Evolutionary conservation across 2,329 filamentous ascomycete species (phyloP).

Genomic region (Scedosporium aurantiacum): DNA sequence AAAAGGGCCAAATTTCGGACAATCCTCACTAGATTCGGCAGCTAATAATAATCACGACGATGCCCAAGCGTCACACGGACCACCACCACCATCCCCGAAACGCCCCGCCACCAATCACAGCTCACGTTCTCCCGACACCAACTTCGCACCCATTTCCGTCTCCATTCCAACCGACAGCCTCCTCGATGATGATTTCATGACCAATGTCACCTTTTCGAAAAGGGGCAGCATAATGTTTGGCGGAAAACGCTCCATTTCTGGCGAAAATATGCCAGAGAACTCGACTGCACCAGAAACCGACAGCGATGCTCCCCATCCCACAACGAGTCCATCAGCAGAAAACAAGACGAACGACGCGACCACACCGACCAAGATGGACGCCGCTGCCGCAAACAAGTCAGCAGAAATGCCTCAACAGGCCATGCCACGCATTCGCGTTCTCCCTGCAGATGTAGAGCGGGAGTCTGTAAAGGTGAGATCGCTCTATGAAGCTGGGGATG

Average conservation of each 20-base stretch:
- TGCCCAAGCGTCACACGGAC: background rate
- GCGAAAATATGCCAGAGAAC: constrained; percentile 6
- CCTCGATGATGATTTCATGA: constrained; percentile 47
- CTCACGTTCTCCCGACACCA: background rate
- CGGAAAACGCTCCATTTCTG: constrained; percentile 24
- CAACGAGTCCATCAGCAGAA: background rate
- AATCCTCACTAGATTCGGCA: constrained; percentile 1
- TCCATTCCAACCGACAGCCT: constrained; percentile 45
- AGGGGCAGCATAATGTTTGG: constrained; percentile 53
- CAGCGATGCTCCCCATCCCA: background rate
- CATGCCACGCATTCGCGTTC: constrained; percentile 38
- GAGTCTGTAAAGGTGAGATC: constrained; percentile 59
- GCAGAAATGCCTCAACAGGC: constrained; percentile 10
- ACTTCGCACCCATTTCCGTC: constrained; percentile 42
- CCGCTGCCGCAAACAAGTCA: constrained; percentile 1
- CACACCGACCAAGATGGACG: constrained; percentile 2
- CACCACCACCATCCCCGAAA: background rate
- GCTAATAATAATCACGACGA: background rate
- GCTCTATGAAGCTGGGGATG: constrained; percentile 48
- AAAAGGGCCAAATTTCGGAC: background rate
- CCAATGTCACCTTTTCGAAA: constrained; percentile 48
- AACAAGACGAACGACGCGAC: background rate
- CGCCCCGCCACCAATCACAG: constrained; percentile 5
- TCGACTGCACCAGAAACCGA: constrained; percentile 9
- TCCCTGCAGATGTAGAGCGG: constrained; percentile 45